These are phyloP conservation scores for Arachnomyces sp. DNA, from an alignment of 2,329 filamentous ascomycete species.

Conservation along the genomic window DNA sequence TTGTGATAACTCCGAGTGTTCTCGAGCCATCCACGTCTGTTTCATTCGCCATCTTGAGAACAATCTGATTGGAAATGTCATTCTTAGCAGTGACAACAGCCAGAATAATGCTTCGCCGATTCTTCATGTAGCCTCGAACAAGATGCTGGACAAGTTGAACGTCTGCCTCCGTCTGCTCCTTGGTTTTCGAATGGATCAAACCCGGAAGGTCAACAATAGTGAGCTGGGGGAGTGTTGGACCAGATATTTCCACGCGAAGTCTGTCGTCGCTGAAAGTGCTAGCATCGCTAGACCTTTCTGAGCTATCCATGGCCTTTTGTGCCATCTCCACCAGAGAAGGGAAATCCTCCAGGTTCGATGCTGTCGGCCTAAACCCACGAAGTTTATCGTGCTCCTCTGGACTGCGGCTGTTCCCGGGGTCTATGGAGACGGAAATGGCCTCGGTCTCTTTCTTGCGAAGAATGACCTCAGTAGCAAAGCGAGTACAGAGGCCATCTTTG, in stretches of 20 bases:
- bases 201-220: conserved; percentile 13
- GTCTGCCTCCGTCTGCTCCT: conserved; percentile 11
- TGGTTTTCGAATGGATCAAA: conserved; percentile 8
- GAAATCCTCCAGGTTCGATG: conserved; percentile 17
- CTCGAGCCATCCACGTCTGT: conserved; percentile 19
- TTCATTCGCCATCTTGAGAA: conserved; percentile 34
- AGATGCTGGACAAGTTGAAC: conserved; percentile 12
- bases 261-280: conserved; percentile 10
- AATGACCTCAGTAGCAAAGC: conserved; percentile 8
- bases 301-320: conserved; percentile 15
- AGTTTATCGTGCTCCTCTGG: conserved; percentile 14
- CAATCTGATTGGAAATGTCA: conserved; percentile 49
- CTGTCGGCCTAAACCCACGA: conserved; percentile 12
- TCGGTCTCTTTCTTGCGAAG: conserved; percentile 29
- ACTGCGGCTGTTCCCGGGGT: conserved; percentile 13
- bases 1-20: conserved; percentile 27
- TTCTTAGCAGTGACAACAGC: conserved; percentile 45
- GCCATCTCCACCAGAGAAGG: conserved; percentile 18
- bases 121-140: conserved; percentile 44
- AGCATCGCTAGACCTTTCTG: conserved; percentile 5
- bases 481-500: conserved; percentile 7
- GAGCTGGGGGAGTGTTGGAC: conserved; percentile 7
- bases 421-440: conserved; percentile 18
- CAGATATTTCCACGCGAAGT: conserved; percentile 9
- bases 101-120: conserved; percentile 51